phyloP scores from a whole-genome alignment of 2,329 filamentous ascomycete species.

The Leptosphaerulina australis region DNA sequence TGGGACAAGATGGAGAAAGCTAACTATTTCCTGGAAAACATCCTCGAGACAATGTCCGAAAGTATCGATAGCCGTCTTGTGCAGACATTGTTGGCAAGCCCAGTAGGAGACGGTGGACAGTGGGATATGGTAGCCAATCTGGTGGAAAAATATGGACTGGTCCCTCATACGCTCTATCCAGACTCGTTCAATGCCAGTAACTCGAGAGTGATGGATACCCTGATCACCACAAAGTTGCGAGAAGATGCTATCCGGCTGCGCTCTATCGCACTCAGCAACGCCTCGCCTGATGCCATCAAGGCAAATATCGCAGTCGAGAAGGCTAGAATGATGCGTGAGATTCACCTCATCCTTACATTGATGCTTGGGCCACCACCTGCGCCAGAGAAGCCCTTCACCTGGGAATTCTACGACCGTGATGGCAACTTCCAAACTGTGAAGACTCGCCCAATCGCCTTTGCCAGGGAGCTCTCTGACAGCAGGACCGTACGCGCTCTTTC shows the following conservation, averaged over 20 bases:
- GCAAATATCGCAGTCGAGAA: constrained; percentile 61
- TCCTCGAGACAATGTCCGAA: constrained; percentile 74
- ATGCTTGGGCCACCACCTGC: constrained; percentile 80
- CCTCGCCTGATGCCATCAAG: constrained; percentile 44
- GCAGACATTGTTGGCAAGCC: constrained; percentile 69
- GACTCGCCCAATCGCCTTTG: constrained; percentile 73
- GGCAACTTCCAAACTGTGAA: constrained; percentile 67
- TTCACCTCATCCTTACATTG: constrained; percentile 80
- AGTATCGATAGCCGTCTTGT: constrained; percentile 75
- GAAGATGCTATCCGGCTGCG: constrained; percentile 79
- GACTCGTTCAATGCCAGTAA: constrained; percentile 80
- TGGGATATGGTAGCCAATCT: constrained; percentile 93
- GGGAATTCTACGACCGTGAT: constrained; percentile 77
- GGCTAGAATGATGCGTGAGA: constrained; percentile 76
- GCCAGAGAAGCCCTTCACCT: constrained; percentile 72
- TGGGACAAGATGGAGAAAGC: constrained; percentile 94
- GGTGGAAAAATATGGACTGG: constrained; percentile 85
- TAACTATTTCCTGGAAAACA: constrained; percentile 86
- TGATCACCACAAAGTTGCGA: constrained; percentile 85
- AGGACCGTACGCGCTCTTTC: constrained; percentile 63
- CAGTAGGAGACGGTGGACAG: constrained; percentile 82
- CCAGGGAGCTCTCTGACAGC: constrained; percentile 68
- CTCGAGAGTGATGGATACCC: constrained; percentile 70
- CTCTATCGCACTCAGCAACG: constrained; percentile 55
- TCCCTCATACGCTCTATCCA: constrained; percentile 80